phyloP scores from a whole-genome alignment of 805 yeast genomes.

The Ogataea thermomethanolica region DNA sequence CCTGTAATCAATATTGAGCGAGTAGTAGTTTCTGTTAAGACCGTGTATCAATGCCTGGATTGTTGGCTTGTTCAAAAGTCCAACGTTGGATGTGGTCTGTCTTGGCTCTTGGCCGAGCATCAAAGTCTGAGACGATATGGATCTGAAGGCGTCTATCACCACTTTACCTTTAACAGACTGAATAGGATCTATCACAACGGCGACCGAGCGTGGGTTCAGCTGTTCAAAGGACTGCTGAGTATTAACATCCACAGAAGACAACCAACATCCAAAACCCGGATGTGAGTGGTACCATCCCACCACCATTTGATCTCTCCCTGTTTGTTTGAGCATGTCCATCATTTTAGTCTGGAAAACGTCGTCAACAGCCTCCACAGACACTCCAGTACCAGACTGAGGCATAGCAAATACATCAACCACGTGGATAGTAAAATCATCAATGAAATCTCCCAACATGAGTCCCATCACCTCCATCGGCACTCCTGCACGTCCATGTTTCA shows the following conservation, averaged over 20 bases:
- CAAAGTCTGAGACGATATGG: constrained; percentile 79
- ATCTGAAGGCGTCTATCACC: constrained; percentile 96
- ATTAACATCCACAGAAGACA: constrained; percentile 93
- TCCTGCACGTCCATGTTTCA: constrained; percentile 95
- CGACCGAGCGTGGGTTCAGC: constrained; percentile 92
- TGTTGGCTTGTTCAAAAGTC: constrained; percentile 91
- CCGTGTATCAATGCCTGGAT: constrained; percentile 98
- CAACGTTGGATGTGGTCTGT: constrained; percentile 94
- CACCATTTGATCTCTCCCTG: constrained; percentile 99
- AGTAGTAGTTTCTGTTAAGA: constrained; percentile 92
- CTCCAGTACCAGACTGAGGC: constrained; percentile 98
- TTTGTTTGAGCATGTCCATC: constrained; percentile 99
- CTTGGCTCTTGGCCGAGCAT: constrained; percentile 98
- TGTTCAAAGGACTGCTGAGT: constrained; percentile 98
- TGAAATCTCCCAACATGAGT: constrained; percentile 95
- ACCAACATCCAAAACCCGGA: constrained; percentile 99
- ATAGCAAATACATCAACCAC: constrained; percentile 98
- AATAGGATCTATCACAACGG: constrained; percentile 97
- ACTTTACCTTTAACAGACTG: constrained; percentile 99
- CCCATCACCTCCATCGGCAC: constrained; percentile 89
- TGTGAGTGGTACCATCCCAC: constrained; percentile 99
- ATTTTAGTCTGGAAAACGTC: constrained; percentile 97
- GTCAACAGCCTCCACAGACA: constrained; percentile 97
- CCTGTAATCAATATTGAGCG: constrained; percentile 89
- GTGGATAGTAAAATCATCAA: constrained; percentile 94